phyloP scores from a whole-genome alignment of 805 yeast species.

The Candida loeiensis region DNA sequence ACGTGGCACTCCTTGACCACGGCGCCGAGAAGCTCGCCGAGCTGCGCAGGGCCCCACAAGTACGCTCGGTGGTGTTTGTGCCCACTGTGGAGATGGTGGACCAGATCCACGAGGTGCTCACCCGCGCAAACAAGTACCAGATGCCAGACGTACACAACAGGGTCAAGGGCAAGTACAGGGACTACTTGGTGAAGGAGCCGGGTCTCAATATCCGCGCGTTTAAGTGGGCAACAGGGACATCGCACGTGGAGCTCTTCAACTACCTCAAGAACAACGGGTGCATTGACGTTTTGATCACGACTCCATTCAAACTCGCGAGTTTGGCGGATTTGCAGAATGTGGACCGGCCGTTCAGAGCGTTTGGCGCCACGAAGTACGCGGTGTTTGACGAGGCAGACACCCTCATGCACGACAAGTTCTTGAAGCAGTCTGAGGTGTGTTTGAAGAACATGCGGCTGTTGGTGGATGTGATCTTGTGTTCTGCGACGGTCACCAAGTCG shows the following conservation, averaged over 20 bases:
- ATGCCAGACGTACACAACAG: constrained; percentile 21
- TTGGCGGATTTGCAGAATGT: constrained; percentile 29
- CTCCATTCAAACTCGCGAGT: constrained; percentile 72
- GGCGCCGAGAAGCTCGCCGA: constrained; percentile 19
- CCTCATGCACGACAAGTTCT: constrained; percentile 76
- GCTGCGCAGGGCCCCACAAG: constrained; percentile 28
- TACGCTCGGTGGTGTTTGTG: constrained; percentile 71
- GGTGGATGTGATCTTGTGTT: constrained; percentile 67
- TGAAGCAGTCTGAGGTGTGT: constrained; percentile 57
- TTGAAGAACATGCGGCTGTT: constrained; percentile 51
- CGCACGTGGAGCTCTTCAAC: constrained; percentile 50
- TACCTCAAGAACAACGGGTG: constrained; percentile 40
- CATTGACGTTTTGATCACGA: constrained; percentile 77
- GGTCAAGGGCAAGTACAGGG: constrained; percentile 16
- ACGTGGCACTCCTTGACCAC: constrained; percentile 26
- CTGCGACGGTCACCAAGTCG: constrained; percentile 85
- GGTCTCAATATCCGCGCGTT: constrained; percentile 43
- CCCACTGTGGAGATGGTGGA: constrained; percentile 88
- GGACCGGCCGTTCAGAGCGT: constrained; percentile 32
- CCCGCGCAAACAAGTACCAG: constrained; percentile 23
- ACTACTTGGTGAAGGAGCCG: constrained; percentile 25
- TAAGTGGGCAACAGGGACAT: constrained; percentile 62
- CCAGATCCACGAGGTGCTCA: constrained; percentile 60
- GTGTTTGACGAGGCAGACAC: constrained; percentile 96
- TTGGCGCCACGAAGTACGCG: constrained; percentile 50